phyloP scores from a whole-genome alignment of 495 filamentous ascomycete genomes.

The Penicillium turbatum region DNA sequence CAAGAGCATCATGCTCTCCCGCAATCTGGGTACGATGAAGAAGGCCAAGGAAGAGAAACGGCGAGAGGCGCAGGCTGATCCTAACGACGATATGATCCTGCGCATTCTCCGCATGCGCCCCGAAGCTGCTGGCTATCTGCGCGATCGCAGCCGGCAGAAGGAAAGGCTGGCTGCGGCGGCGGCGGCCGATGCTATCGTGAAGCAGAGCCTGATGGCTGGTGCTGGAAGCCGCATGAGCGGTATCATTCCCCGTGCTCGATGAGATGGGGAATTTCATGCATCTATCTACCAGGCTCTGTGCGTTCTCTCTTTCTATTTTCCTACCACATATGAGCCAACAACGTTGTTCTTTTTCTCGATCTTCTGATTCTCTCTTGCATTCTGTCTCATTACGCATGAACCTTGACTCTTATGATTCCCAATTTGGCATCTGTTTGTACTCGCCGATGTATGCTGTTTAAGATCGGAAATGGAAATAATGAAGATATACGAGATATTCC shows the following conservation, averaged over 20 bases:
- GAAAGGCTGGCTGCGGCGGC: slow-evolving; percentile 85
- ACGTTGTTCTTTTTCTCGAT: neutral
- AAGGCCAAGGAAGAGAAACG: slow-evolving; percentile 94
- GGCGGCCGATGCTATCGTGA: slow-evolving; percentile 90
- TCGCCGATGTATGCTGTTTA: neutral
- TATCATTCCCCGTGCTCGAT: slow-evolving; percentile 36
- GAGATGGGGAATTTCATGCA: neutral
- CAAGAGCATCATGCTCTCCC: slow-evolving; percentile 92
- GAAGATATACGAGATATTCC: neutral
- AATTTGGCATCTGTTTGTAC: slow-evolving; percentile 8
- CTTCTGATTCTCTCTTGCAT: neutral
- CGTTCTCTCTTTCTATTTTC: neutral
- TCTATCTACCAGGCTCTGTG: slow-evolving; percentile 3
- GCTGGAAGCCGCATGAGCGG: slow-evolving; percentile 59
- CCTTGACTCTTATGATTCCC: slow-evolving; percentile 16
- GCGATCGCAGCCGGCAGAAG: slow-evolving; percentile 87
- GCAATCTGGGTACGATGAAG: slow-evolving; percentile 93
- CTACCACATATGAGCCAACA: neutral
- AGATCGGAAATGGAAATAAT: slow-evolving; percentile 5
- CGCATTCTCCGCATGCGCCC: slow-evolving; percentile 94
- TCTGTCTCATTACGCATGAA: slow-evolving; percentile 4
- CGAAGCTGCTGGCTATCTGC: slow-evolving; percentile 86
- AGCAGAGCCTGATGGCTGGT: slow-evolving; percentile 78
- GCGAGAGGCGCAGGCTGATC: slow-evolving; percentile 91
- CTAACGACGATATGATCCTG: slow-evolving; percentile 97